phyloP scores from a whole-genome alignment of 108 stramenopile species.

The Conticribra guillardii region DNA sequence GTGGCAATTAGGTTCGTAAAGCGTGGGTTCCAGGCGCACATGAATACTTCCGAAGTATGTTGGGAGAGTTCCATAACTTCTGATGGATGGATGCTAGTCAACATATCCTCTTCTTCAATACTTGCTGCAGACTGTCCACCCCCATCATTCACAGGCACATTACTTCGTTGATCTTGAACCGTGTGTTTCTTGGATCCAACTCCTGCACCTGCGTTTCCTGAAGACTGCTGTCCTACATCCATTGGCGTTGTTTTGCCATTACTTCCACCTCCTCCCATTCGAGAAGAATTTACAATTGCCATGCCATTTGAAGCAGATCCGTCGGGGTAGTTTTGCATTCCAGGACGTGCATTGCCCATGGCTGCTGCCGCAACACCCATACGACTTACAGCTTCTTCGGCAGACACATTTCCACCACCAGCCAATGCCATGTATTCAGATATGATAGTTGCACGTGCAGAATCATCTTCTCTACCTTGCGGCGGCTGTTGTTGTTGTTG shows the following conservation, averaged over 20 bases:
- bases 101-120: conserved; percentile 64
- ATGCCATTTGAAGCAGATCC: neutral
- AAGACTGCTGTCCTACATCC: neutral
- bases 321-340: conserved; percentile 1
- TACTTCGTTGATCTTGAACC: conserved; percentile 15
- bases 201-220: neutral
- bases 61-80: conserved; percentile 80
- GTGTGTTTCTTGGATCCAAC: conserved; percentile 4
- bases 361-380: conserved; percentile 15
- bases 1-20: conserved; percentile 91
- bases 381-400: conserved; percentile 37
- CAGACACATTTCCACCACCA: conserved; percentile 26
- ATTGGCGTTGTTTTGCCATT: neutral
- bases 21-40: conserved; percentile 97
- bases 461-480: conserved; percentile 22
- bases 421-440: conserved; percentile 42
- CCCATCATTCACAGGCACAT: neutral
- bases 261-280: too few species aligned
- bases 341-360: conserved; percentile 10
- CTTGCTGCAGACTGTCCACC: conserved; percentile 12
- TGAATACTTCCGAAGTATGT: conserved; percentile 94
- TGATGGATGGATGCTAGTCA: conserved; percentile 57
- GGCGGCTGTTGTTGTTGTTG: conserved; percentile 18
- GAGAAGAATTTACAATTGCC: neutral
- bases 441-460: conserved; percentile 38